Evolutionary conservation across 192 early-diverging fungal genomes (phyloP), one percentile per base, ranked within the genome.

Genomic region (Mortierella alpina): DNA sequence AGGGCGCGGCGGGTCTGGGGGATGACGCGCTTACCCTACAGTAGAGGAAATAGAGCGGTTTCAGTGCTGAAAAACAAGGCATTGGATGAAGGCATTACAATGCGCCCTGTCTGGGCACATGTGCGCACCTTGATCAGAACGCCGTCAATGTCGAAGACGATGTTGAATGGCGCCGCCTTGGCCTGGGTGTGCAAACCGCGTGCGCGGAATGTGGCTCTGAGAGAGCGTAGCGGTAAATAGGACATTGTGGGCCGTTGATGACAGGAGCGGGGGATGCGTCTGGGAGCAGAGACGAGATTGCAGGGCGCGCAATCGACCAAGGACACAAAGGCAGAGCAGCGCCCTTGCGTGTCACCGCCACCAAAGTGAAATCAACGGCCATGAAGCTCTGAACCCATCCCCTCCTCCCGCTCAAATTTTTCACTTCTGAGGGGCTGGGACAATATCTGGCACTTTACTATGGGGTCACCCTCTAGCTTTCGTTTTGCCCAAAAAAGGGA

Each of bases 121-220:
- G 44, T 6, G 11, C 41, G 18, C 62, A 91, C 93, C 82, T 91
- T 92, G 68, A 96, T 89, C 44, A 97, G 86, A 18, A 97, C 95
- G 41, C 96, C 96, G 63, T 97, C 95, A 73, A 94, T 91, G 65
- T 93, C 92, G 59, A 93, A 90, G 15, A 84, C 88, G 17, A 90
- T 70, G n/a, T 59, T 75, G 85, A 51, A 75, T 9, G 61, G 78
- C 65, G 78, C 56, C 9, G 49, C 42, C 14, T 31, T 60, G 10
- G 64, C 41, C 11, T 59, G 41, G 58, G 72, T 62, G 45, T 75
- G 72, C 40, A 75, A 58, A 7, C 15, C 18, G n/a, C 59, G 59
- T 18, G 40, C 22, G 2, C 42, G 41, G 41, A 45, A 17, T 44
- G 41, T 20, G 50, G 17, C 50, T 51, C 50, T 51, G 50, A 15